Percentiles rank a stretch among this genome's conserved stretches.
Evolutionary conservation across 805 yeast genomes (phyloP).

Genomic region (Yarrowia hollandica): DNA sequence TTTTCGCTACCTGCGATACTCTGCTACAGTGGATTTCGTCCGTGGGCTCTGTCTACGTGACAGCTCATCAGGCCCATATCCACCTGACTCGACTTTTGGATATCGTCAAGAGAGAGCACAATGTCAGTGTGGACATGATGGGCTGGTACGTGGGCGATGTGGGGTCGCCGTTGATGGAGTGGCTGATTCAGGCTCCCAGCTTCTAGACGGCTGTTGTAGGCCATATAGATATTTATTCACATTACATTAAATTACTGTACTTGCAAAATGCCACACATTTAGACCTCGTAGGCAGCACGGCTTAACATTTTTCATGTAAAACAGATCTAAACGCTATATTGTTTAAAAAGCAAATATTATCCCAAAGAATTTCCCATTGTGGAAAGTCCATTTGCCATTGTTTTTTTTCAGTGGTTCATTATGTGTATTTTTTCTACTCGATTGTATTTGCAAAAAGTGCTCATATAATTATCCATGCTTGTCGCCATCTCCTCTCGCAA

Average conservation of each 20-base stretch:
- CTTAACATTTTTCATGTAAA: too few species aligned
- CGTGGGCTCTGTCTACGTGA: constrained; percentile 8
- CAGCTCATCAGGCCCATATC: constrained; percentile 3
- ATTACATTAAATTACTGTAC: too few species aligned
- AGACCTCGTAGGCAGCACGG: not conserved
- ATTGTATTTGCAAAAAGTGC: too few species aligned
- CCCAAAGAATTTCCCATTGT: too few species aligned
- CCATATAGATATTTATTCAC: not conserved
- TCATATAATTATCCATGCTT: too few species aligned
- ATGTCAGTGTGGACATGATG: constrained; percentile 13
- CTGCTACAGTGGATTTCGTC: constrained; percentile 11
- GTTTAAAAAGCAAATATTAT: not conserved
- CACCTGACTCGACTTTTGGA: constrained; percentile 2
- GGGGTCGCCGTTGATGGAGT: constrained; percentile 9
- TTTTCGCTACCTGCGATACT: constrained; percentile 4
- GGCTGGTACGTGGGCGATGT: constrained; percentile 13
- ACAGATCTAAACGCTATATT: constrained; percentile 2
- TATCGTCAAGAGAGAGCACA: constrained; percentile 8
- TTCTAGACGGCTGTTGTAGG: not conserved
- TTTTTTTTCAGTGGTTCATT: too few species aligned
- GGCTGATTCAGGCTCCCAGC: constrained; percentile 19
- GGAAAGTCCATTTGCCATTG: too few species aligned
- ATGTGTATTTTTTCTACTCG: too few species aligned
- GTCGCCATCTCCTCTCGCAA: too few species aligned
- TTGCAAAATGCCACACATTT: too few species aligned